A percentile compares a stretch with the other conserved stretches of the same genome.
These are phyloP conservation scores for Hydrangea macrophylla DNA, from an alignment of 148 eudicot genomes.

Conservation along the genomic window DNA sequence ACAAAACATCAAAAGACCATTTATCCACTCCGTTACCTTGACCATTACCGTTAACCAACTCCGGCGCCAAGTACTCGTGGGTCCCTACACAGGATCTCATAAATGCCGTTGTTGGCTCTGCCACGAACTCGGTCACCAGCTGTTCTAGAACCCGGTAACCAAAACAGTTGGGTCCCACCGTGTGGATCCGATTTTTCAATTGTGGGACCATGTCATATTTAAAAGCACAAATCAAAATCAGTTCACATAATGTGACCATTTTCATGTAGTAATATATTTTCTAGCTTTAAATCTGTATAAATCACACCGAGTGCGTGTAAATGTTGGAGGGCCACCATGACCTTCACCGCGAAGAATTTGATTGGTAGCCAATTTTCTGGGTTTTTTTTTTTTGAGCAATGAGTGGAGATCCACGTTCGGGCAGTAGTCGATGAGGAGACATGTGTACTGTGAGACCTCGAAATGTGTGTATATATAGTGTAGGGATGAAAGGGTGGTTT, in stretches of 20 bases:
- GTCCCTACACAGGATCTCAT: conserved; percentile 81
- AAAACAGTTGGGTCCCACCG: no score
- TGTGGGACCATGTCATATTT: conserved; percentile 42
- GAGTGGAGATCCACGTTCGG: conserved; percentile 77
- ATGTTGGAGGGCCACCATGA: conserved; percentile 65
- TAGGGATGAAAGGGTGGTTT: conserved; percentile 81
- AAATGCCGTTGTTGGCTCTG: conserved; percentile 67
- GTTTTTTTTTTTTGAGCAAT: conserved; percentile 50
- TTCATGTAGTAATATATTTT: conserved; percentile 51
- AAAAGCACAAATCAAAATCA: conserved; percentile 74
- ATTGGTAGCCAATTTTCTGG: conserved; percentile 51
- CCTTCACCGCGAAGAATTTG: conserved; percentile 61
- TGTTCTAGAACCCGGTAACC: conserved; percentile 13
- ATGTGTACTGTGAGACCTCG: conserved; percentile 75
- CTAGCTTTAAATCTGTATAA: conserved; percentile 71
- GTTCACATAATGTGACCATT: conserved; percentile 80
- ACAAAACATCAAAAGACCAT: conserved; percentile 82
- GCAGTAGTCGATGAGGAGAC: conserved; percentile 72
- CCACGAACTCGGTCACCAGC: conserved; percentile 41
- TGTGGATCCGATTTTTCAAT: conserved; percentile 23
- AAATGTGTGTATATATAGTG: conserved; percentile 75
- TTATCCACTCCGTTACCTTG: conserved; percentile 89
- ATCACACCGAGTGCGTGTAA: conserved; percentile 63
- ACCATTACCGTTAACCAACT: conserved; percentile 57
- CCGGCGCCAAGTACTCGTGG: conserved; percentile 87